Base-by-base conservation (phyloP, 108 stramenopile genomes). In the Cyclotella sp. region DNA sequence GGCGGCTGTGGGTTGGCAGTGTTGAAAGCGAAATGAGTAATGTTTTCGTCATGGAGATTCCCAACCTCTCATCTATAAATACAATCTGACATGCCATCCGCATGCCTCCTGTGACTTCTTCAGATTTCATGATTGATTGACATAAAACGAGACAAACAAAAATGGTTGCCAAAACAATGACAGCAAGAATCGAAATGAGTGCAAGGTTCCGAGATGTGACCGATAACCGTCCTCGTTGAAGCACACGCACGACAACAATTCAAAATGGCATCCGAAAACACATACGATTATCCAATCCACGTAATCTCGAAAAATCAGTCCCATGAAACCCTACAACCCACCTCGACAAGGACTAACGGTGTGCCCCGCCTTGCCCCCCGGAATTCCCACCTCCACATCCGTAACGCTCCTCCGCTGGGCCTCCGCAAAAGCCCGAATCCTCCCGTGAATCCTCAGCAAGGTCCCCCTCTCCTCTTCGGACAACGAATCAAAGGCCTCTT, bases 341-440 rank as follows among this genome's bases (percentile, higher is more conserved):
- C 88, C 86, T 55, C 72, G 67, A 75, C 97, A 96, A 42, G 98
- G 93, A 68, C 95, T 92, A 29, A 99, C 91, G 12, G 93, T 95
- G 74, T 98, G 99, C 10, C 99, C 99, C 39, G 98, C 99, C 81
- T 81, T 79, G 9, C 98, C 98, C 46, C 98, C 99, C 19, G 97
- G 98, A 86, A 99, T 98, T 76, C 89, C 87, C 64, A 95, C 83
- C 64, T 90, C 91, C 59, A 93, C 85, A 78, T 97, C 96, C 45
- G 66, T 64, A 6, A 99, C 87, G 58, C 93, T 85, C 58, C 60
- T 78, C 34, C 95, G 91, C 83, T 99, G 99, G 58, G 94, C 88
- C 59, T 89, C 76, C 0, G 98, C 98, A 85, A 99, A 99, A 0
- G 75, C 73, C 72, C 89, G 83, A 69, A 99, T 88, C 26, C 98